Base-by-base conservation (phyloP, 192 early-diverging fungal genomes). In the Neocallimastix lanati region DNA sequence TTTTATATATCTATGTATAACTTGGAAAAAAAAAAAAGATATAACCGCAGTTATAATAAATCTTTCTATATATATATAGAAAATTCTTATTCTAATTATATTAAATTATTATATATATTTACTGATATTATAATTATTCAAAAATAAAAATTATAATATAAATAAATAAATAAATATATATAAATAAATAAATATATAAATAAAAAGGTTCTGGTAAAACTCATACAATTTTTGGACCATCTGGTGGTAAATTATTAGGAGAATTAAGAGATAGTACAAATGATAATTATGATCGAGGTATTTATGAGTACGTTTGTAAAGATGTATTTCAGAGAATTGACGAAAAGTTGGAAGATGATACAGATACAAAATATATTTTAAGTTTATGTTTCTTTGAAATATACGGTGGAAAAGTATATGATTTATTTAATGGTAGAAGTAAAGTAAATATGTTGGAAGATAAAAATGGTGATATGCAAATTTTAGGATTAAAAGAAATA, bases 131-230 rank as follows among this genome's bases (percentile, higher is more conserved):
- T n/a, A n/a, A n/a, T n/a, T n/a, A n/a, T n/a, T n/a, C 78, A 25
- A 28, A 38, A 5, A 9, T 30, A 78, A 30, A 9, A 50, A 9
- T 78, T 50, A 50, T 78, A 50, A n/a, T 6, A 30, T 25, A 30
- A 28, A 5, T 9, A 50, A 9, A 38, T 28, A 4, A 29, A 50
- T 4, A 28, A 25, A 50, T n/a, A n/a, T n/a, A n/a, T n/a, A n/a
- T n/a, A 50, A 50, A 50, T 9, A n/a, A 78, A 25, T 1, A n/a
- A 78, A 67, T 18, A 12, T 21, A 79, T 29, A 14, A n/a, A 27
- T 13, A 80, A 77, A 86, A 83, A 28, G 86, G 86, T 82, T 28
- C 50, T 21, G 87, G 87, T 15, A 88, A 88, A 79, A 88, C 87
- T 0, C 82, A 88, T 77, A 88, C 87, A 13, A 83, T 88, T 14